Base-by-base conservation (phyloP, 495 filamentous ascomycete genomes). In the Hyphodiscus hymeniophilus region DNA sequence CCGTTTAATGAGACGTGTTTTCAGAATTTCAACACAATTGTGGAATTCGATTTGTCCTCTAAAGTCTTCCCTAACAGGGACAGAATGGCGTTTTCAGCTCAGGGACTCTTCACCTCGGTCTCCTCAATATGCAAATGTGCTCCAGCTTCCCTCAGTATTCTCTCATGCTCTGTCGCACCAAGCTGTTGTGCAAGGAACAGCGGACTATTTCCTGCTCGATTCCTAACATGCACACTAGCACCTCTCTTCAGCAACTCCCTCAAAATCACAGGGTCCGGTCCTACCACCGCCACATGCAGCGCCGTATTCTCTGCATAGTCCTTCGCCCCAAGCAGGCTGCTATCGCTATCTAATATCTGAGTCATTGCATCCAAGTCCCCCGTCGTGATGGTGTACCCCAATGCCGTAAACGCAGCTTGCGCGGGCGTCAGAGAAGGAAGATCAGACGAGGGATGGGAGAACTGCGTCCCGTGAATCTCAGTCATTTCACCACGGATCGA, bases 221-320 rank as follows among this genome's bases (percentile, higher is more conserved):
- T 95, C 34, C 91, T 78, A 17, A 87, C 65, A 63, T 95, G 90
- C 12, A 96, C 91, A 30, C 84, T 89, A 1, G 86, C 91, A 2
- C 90, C 90, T 21, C 85, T 74, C 17, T 65, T 69, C 7, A 96
- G 75, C 42, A 95, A 72, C 53, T 82, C 80, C 28, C 76, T 73
- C 38, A 95, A 67, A 21, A 95, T 81, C 1, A 77, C 64, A 0
- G 55, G 50, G 26, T 53, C 34, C 11, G 38, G 40, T 0, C 55
- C 45, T 0, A 73, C 70, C 7, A 77, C 76, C 6, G 78, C 78
- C 0, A 82, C 67, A 59, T 80, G 79, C 42, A 79, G 59, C 0
- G 88, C 86, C n/a, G 91, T 94, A 63, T 95, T 95, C 21, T 87
- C 87, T 10, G 83, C 85, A 60, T 95, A 94, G 63, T 96, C 90